Base-by-base conservation (phyloP, 2,329 filamentous ascomycete species). In the Penicillium sp. region DNA sequence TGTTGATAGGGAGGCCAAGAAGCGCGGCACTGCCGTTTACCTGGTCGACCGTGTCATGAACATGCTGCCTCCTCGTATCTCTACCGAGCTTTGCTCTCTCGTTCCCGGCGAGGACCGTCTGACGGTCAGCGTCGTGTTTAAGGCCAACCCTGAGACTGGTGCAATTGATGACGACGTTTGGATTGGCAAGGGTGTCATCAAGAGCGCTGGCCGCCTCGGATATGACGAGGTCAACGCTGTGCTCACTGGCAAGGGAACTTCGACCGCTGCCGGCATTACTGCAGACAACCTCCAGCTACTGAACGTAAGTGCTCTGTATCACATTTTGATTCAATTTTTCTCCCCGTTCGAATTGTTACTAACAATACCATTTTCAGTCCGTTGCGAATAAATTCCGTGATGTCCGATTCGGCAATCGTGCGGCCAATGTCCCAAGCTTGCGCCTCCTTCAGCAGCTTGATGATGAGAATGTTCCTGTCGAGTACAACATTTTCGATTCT, bases 401-500 rank as follows among this genome's bases (percentile, higher is more conserved):
- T 78, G 83, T 87, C 51, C 90, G 95, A 60, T 89, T 97, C 59
- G 91, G 90, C 57, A 89, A 92, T 54, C 89, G 90, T 37, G 87
- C 87, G 44, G 87, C 90, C 64, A 87, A 90, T 13, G 90, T 96
- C 68, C 90, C 93, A 36, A 89, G 94, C 41, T 85, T 99, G 54
- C 90, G 95, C 58, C 84, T 99, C 49, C 82, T 98, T 61, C 92
- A 96, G 77, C 93, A 96, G 78, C 84, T 98, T 41, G 95, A 99
- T 68, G 95, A 99, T 68, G 95, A 99, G 82, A 98, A 98, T 75
- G 92, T 97, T 54, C 95, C 94, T 2, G 93, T 98, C 41, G 92
- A 96, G 79, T 87, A 92, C 74, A 99, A 98, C 79, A 90, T 99
- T 64, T 99, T 98, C 71, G 89, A 97, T 75, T 94, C 91, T 33